Conservation (phyloP, 2,329 filamentous ascomycete species). For the Penicillium corylophilum region DNA sequence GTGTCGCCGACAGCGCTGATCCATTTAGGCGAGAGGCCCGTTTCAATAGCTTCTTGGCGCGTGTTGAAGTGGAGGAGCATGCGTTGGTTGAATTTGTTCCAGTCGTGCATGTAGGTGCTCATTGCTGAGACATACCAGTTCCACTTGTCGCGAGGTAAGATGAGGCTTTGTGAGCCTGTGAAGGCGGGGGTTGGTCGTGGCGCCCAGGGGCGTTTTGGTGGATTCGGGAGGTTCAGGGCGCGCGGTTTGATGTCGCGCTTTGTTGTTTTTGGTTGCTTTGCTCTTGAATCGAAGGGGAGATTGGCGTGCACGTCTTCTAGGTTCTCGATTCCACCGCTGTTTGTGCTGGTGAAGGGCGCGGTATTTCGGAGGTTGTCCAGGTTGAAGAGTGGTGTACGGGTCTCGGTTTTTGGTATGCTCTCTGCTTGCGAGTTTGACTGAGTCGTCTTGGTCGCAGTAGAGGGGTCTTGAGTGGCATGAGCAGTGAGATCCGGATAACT, state of each 20-base stretch:
- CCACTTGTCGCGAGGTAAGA: slow-evolving; percentile 50
- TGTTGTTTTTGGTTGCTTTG: slow-evolving; percentile 46
- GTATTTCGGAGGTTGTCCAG: slow-evolving; percentile 52
- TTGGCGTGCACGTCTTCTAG: slow-evolving; percentile 54
- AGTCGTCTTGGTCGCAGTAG: slow-evolving; percentile 12
- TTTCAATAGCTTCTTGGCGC: slow-evolving; percentile 50
- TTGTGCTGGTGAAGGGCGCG: slow-evolving; percentile 49
- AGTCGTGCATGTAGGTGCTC: slow-evolving; percentile 57
- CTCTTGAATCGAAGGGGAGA: slow-evolving; percentile 59
- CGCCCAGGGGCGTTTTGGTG: slow-evolving; percentile 51
- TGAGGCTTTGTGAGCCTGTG: slow-evolving; percentile 32
- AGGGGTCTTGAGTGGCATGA: slow-evolving; percentile 10
- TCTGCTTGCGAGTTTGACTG: slow-evolving; percentile 9
- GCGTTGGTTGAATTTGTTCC: slow-evolving; percentile 54
- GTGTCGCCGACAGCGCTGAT: slow-evolving; percentile 54
- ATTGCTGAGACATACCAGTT: slow-evolving; percentile 54
- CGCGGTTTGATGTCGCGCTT: slow-evolving; percentile 36
- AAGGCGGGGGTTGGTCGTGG: slow-evolving; percentile 25
- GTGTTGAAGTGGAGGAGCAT: slow-evolving; percentile 58
- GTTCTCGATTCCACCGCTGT: slow-evolving; percentile 51
- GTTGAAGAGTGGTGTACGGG: slow-evolving; percentile 37
- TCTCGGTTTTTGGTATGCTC: slow-evolving; percentile 8
- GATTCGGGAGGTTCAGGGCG: slow-evolving; percentile 49
- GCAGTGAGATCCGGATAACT: slow-evolving; percentile 19
- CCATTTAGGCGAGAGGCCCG: slow-evolving; percentile 49